phyloP scores from a whole-genome alignment of 208 protist species.

The Balamuthia mandrillaris region DNA sequence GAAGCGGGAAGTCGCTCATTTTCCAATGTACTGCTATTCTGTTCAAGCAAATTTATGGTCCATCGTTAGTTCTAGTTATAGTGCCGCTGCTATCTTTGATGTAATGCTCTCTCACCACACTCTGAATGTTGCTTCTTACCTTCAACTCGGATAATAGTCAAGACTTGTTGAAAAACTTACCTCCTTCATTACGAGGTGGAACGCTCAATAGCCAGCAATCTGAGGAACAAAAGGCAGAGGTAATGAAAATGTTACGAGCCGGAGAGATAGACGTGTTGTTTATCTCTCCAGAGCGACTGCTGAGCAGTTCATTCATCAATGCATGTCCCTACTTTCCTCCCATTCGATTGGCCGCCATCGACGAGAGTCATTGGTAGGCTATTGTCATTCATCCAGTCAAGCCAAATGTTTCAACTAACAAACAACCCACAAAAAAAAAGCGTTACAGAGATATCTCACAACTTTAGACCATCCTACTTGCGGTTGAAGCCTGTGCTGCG shows the following conservation, averaged over 20 bases:
- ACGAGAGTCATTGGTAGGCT: constrained; percentile 96
- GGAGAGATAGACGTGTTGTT: constrained; percentile 54
- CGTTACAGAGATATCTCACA: constrained; percentile 91
- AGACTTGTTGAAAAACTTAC: constrained; percentile 13
- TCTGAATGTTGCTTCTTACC: too few relatives aligned
- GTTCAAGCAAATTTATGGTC: not conserved
- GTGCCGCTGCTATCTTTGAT: constrained; percentile 76
- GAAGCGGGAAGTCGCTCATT: constrained; percentile 92
- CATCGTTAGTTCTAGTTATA: constrained; percentile 70
- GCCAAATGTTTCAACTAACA: too few relatives aligned
- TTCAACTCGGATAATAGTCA: constrained; percentile 46
- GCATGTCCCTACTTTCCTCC: not conserved
- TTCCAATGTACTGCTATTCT: constrained; percentile 89
- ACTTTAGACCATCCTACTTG: constrained; percentile 75
- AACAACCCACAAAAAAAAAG: too few relatives aligned
- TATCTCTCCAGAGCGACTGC: constrained; percentile 69
- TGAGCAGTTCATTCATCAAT: constrained; percentile 24
- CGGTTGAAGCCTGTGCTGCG: not conserved
- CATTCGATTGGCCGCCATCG: constrained; percentile 76
- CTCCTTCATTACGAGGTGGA: not conserved
- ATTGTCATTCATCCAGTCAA: too few relatives aligned
- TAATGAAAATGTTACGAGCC: not conserved
- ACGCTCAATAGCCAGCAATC: not conserved
- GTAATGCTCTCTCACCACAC: too few relatives aligned
- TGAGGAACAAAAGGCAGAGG: not conserved